phyloP scores from a whole-genome alignment of 805 yeast genomes.

The Nakazawaea peltata region DNA sequence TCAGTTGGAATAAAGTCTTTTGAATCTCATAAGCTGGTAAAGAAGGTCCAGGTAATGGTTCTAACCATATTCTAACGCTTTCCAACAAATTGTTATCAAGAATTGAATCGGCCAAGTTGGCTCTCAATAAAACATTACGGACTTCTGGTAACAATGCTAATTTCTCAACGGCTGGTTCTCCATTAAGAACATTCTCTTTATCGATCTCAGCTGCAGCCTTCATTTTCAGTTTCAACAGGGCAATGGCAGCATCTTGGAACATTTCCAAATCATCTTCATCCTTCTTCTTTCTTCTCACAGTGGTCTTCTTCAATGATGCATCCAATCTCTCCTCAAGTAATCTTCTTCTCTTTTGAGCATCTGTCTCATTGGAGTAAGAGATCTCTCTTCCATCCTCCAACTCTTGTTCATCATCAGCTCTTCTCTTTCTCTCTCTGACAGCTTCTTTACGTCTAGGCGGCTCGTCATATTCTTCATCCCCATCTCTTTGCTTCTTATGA shows the following conservation, averaged over 20 bases:
- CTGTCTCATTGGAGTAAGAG: constrained; percentile 17
- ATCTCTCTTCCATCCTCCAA: constrained; percentile 15
- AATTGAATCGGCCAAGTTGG: constrained; percentile 83
- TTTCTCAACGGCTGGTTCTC: constrained; percentile 68
- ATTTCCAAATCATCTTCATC: constrained; percentile 93
- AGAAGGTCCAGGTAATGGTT: constrained; percentile 96
- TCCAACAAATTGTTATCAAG: constrained; percentile 90
- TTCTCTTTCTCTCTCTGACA: constrained; percentile 13
- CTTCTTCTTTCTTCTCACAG: constrained; percentile 53
- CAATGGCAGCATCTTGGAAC: constrained; percentile 87
- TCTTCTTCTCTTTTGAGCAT: constrained; percentile 47
- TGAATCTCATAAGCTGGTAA: constrained; percentile 97
- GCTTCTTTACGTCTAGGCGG: constrained; percentile 11
- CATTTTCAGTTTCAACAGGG: constrained; percentile 80
- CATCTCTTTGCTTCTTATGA: constrained; percentile 20
- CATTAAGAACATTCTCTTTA: constrained; percentile 47
- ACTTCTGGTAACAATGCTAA: constrained; percentile 77
- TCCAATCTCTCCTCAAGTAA: constrained; percentile 78
- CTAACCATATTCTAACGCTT: constrained; percentile 93
- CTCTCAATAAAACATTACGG: constrained; percentile 64
- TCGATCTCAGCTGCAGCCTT: constrained; percentile 77
- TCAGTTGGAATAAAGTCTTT: constrained; percentile 69
- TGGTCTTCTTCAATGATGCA: constrained; percentile 58
- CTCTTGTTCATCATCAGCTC: constrained; percentile 14
- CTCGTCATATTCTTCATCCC: constrained; percentile 9